phyloP scores from a whole-genome alignment of 2,329 filamentous ascomycete species.

The Cytospora paraplurivora region DNA sequence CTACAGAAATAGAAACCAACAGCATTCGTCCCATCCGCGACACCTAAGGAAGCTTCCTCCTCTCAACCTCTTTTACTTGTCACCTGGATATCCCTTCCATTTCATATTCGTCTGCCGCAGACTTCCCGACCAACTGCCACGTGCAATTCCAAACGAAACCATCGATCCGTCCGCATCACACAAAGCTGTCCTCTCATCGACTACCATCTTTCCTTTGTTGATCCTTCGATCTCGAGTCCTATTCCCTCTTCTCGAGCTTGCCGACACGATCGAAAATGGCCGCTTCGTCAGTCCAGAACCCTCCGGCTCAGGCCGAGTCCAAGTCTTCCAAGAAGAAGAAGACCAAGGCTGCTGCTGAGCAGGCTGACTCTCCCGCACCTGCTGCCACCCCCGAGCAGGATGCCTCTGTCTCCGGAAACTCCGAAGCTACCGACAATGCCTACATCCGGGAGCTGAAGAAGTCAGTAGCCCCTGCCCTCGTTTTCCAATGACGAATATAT shows the following conservation, averaged over 20 bases:
- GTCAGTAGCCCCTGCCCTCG: slow-evolving; percentile 55
- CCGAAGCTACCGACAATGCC: slow-evolving; percentile 68
- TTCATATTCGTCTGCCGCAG: not conserved
- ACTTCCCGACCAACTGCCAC: slow-evolving; percentile 1
- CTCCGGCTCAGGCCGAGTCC: slow-evolving; percentile 61
- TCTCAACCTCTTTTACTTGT: not conserved
- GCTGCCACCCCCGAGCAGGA: slow-evolving; percentile 54
- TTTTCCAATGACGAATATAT: not conserved
- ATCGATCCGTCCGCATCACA: slow-evolving; percentile 4
- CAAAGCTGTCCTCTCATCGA: not conserved
- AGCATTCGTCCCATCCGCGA: not conserved
- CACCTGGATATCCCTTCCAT: slow-evolving; percentile 1
- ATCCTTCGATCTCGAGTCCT: not conserved
- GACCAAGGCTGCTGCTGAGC: slow-evolving; percentile 50
- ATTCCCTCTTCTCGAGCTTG: slow-evolving; percentile 5
- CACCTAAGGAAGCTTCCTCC: slow-evolving; percentile 18
- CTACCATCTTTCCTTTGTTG: slow-evolving; percentile 6
- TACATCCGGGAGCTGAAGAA: slow-evolving; percentile 90
- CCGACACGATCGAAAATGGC: slow-evolving; percentile 56
- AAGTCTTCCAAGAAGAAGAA: slow-evolving; percentile 73
- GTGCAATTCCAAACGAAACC: slow-evolving; percentile 1
- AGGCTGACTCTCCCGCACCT: slow-evolving; percentile 58
- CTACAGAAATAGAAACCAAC: slow-evolving; percentile 12
- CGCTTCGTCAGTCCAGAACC: slow-evolving; percentile 63
- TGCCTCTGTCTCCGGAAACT: slow-evolving; percentile 51